A percentile compares a stretch with the other conserved stretches of the same genome.
phyloP scores from a whole-genome alignment of 2,329 filamentous ascomycete species.

The Fusarium sp. region DNA sequence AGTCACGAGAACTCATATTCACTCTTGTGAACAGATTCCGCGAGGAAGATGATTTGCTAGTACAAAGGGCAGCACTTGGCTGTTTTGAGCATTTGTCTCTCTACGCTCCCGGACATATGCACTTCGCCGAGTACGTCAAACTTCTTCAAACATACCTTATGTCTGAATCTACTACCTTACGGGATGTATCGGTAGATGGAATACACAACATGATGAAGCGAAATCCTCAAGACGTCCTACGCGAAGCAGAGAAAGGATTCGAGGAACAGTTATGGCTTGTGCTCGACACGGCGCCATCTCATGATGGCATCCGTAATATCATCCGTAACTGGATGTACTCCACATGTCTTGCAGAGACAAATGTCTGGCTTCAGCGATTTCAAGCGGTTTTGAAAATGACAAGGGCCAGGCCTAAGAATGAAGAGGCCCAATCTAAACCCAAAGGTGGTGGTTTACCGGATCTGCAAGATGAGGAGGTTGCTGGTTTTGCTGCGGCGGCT shows the following conservation, averaged over 20 bases:
- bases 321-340: conserved; percentile 94
- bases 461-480: conserved; percentile 94
- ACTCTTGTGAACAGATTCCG: conserved; percentile 87
- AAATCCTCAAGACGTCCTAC: conserved; percentile 84
- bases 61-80: conserved; percentile 80
- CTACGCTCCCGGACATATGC: conserved; percentile 88
- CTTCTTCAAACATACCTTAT: conserved; percentile 81
- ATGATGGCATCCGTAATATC: conserved; percentile 85
- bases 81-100: conserved; percentile 92
- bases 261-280: conserved; percentile 94
- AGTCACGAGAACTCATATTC: conserved; percentile 91
- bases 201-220: conserved; percentile 96
- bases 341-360: conserved; percentile 82
- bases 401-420: conserved; percentile 71
- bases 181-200: conserved; percentile 85
- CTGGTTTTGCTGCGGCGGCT: conserved; percentile 86
- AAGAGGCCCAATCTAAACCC: conserved; percentile 59
- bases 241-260: conserved; percentile 78
- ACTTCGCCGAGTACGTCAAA: conserved; percentile 85
- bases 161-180: conserved; percentile 74
- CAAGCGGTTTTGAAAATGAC: conserved; percentile 92
- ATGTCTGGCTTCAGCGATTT: conserved; percentile 87
- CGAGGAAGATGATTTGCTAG: conserved; percentile 74
- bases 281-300: conserved; percentile 79
- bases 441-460: conserved; percentile 71